A percentile compares a stretch with the other conserved stretches of the same genome.
Evolutionary conservation across 768 basidiomycete genomes (phyloP).

Genomic region (Tulasnella sp.): DNA sequence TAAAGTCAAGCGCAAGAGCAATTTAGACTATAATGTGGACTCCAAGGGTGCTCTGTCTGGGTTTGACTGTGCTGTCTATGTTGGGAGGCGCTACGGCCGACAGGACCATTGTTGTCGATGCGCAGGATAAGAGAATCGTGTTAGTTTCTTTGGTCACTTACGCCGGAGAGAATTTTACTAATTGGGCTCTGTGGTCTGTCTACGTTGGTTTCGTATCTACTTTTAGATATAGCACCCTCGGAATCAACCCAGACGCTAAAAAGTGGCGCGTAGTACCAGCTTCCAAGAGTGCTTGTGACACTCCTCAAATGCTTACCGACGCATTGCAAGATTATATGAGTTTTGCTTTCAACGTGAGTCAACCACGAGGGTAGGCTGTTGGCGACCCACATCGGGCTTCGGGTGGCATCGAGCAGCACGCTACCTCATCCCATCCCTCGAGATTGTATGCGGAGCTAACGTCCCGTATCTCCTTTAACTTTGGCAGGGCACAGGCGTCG

Average conservation of each 20-base stretch:
- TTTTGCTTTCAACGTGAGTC: constrained; percentile 5
- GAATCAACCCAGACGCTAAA: neutral
- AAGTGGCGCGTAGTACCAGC: constrained; percentile 26
- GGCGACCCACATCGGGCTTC: too few species aligned
- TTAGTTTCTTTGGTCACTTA: neutral
- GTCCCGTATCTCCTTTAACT: neutral
- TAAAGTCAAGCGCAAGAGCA: too few species aligned
- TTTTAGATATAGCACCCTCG: neutral
- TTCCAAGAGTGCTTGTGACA: constrained; percentile 23
- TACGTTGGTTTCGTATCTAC: neutral
- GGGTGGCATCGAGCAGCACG: too few species aligned
- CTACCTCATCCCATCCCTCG: too few species aligned
- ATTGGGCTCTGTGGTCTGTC: neutral
- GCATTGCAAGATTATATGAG: neutral
- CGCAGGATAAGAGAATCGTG: neutral
- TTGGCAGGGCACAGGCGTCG: constrained; percentile 1
- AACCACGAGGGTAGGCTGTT: neutral
- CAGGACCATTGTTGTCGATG: neutral
- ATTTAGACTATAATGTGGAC: too few species aligned
- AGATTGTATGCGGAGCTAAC: too few species aligned
- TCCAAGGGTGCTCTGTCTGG: too few species aligned
- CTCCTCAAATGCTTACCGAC: neutral
- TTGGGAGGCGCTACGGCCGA: neutral
- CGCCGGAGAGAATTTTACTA: neutral
- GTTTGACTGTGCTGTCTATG: neutral